Percentiles rank a stretch among this genome's conserved stretches.
Evolutionary conservation across 2,329 filamentous ascomycete genomes (phyloP).

Genomic region (Aspergillus fijiensis): DNA sequence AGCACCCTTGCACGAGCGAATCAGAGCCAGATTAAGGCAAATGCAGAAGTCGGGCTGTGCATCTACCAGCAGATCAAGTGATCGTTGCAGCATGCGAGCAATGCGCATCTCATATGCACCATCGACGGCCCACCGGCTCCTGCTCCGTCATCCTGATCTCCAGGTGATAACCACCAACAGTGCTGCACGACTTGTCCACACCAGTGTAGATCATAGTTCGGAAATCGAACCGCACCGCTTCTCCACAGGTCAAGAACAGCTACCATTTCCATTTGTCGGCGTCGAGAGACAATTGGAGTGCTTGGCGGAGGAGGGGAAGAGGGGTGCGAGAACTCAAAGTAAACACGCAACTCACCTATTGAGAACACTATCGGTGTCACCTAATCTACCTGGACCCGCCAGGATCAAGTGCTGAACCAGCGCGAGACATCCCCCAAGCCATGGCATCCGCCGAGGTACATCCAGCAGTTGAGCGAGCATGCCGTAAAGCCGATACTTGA

Average conservation of each 20-base stretch:
- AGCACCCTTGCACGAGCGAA: conserved; percentile 19
- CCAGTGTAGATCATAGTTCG: conserved; percentile 35
- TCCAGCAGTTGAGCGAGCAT: conserved; percentile 71
- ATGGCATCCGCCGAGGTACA: conserved; percentile 81
- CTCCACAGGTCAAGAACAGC: conserved; percentile 30
- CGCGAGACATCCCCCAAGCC: conserved; percentile 74
- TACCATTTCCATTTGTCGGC: conserved; percentile 11
- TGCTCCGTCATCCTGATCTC: conserved; percentile 13
- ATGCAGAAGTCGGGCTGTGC: conserved; percentile 21
- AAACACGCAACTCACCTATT: conserved; percentile 73
- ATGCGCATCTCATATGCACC: conserved; percentile 32
- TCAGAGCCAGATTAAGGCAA: conserved; percentile 9
- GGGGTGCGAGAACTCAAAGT: conserved; percentile 15
- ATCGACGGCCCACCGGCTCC: conserved; percentile 14
- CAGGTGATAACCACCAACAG: conserved; percentile 22
- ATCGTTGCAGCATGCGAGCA: conserved; percentile 58
- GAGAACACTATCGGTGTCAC: conserved; percentile 71
- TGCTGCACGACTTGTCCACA: conserved; percentile 22
- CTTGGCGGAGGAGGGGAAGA: conserved; percentile 1
- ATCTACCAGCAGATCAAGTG: conserved; percentile 57
- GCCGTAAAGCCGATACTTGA: conserved; percentile 75
- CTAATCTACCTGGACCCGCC: conserved; percentile 72
- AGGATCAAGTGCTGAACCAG: conserved; percentile 73
- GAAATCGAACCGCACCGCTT: conserved; percentile 29
- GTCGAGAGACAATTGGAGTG: background rate